Conservation (phyloP, 345 rosid species). For the Limnanthes douglasii region DNA sequence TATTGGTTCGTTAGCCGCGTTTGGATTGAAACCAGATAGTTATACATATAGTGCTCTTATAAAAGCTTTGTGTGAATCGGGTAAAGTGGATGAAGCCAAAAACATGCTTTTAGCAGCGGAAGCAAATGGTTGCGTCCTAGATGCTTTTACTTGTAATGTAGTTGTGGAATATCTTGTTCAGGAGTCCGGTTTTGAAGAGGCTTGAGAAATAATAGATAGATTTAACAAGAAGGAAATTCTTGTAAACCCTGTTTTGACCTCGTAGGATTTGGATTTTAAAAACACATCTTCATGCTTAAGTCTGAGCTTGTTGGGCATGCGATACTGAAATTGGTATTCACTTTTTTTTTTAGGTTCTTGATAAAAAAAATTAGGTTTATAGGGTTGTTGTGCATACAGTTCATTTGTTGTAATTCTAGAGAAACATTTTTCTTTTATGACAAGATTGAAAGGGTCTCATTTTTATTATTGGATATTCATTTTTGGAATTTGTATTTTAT, state of each 20-base stretch:
- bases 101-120: constrained; percentile 41
- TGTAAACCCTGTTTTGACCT: constrained; percentile 8
- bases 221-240: constrained; percentile 10
- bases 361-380: no score
- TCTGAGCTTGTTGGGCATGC: no score
- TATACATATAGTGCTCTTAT: constrained; percentile 40
- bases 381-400: no score
- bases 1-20: constrained; percentile 27
- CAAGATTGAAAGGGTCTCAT: no score
- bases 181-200: constrained; percentile 17
- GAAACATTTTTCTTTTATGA: no score
- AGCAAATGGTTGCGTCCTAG: constrained; percentile 42
- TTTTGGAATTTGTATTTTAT: no score
- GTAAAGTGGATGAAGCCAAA: constrained; percentile 43
- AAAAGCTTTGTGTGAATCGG: constrained; percentile 35
- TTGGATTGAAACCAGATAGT: constrained; percentile 54
- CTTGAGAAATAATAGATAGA: constrained; percentile 9
- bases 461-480: no score
- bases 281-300: no score
- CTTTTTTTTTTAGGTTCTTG: no score
- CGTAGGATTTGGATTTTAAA: constrained; percentile 1
- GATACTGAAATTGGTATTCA: no score
- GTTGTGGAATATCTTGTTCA: constrained; percentile 16
- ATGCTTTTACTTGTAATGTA: constrained; percentile 34
- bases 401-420: no score